These are phyloP conservation scores for Kodamaea jinghongensis DNA, from an alignment of 805 yeast species.

Conservation along the genomic window DNA sequence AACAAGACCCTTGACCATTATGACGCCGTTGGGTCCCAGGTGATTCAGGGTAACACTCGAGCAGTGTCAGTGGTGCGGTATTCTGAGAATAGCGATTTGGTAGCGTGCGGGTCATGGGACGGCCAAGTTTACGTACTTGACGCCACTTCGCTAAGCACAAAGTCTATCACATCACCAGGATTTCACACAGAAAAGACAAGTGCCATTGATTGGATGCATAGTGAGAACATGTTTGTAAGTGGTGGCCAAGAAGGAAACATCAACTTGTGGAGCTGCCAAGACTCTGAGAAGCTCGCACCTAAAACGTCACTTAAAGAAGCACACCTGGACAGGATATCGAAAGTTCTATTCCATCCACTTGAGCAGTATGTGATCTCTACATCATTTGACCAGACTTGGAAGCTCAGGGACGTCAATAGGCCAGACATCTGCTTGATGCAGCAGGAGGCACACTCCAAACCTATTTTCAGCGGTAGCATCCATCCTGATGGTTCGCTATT, in stretches of 20 bases:
- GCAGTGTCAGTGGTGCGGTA: slow-evolving; percentile 62
- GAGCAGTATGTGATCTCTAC: slow-evolving; percentile 60
- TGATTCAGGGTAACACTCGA: slow-evolving; percentile 54
- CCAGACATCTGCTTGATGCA: slow-evolving; percentile 46
- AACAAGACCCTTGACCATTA: slow-evolving; percentile 30
- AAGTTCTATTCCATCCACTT: slow-evolving; percentile 63
- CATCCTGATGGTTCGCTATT: slow-evolving; percentile 78
- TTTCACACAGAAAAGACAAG: slow-evolving; percentile 65
- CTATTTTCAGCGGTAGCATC: slow-evolving; percentile 57
- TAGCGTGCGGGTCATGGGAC: slow-evolving; percentile 82
- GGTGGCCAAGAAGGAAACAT: slow-evolving; percentile 42
- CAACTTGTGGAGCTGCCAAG: slow-evolving; percentile 26
- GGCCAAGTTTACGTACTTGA: slow-evolving; percentile 62
- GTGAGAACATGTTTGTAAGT: slow-evolving; percentile 20
- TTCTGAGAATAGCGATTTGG: slow-evolving; percentile 31
- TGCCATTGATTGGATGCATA: slow-evolving; percentile 62
- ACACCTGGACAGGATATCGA: slow-evolving; percentile 54
- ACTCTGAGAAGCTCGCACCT: not conserved
- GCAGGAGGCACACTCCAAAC: slow-evolving; percentile 88
- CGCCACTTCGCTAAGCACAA: slow-evolving; percentile 32
- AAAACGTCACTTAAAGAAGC: slow-evolving; percentile 15
- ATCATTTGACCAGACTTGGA: slow-evolving; percentile 85
- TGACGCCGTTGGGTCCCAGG: slow-evolving; percentile 64
- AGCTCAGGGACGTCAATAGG: slow-evolving; percentile 71
- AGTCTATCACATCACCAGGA: slow-evolving; percentile 29